Evolutionary conservation across 768 basidiomycete genomes (phyloP).

Genomic region (Rhizopogon roseolus): DNA sequence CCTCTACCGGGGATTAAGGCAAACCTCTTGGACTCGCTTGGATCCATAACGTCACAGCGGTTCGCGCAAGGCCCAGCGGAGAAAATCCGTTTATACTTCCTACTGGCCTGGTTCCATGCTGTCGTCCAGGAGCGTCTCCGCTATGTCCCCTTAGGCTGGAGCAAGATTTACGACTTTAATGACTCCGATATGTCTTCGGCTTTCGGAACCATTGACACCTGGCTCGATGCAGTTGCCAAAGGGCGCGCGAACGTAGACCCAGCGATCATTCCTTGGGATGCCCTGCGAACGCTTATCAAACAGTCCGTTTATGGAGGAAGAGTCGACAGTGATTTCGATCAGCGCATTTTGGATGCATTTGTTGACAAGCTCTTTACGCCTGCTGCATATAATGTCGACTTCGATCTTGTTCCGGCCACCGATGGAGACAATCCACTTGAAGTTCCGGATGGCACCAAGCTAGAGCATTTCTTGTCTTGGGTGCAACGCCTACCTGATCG

Average conservation of each 20-base stretch:
- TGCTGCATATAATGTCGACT: conserved; percentile 88
- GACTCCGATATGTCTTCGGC: conserved; percentile 97
- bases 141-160: conserved; percentile 96
- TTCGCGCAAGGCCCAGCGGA: conserved; percentile 86
- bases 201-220: conserved; percentile 86
- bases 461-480: conserved; percentile 90
- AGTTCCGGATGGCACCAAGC: conserved; percentile 88
- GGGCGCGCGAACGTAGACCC: conserved; percentile 93
- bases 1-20: conserved; percentile 97
- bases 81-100: conserved; percentile 90
- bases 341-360: conserved; percentile 87
- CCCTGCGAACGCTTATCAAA: conserved; percentile 88
- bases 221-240: conserved; percentile 77
- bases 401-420: conserved; percentile 73
- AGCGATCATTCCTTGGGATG: conserved; percentile 89
- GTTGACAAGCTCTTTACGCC: conserved; percentile 88
- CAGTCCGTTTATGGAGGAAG: conserved; percentile 95
- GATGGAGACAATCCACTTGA: conserved; percentile 52
- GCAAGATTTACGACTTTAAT: conserved; percentile 96
- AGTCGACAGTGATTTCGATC: conserved; percentile 94
- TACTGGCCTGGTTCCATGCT: conserved; percentile 99
- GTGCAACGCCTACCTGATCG: conserved; percentile 84
- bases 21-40: conserved; percentile 87
- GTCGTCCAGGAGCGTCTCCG: conserved; percentile 95
- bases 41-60: conserved; percentile 64